Percentiles rank a stretch among this genome's conserved stretches.
These are phyloP conservation scores for Leccinum angustisporum DNA, from an alignment of 1,284 basidiomycete genomes.

Conservation along the genomic window DNA sequence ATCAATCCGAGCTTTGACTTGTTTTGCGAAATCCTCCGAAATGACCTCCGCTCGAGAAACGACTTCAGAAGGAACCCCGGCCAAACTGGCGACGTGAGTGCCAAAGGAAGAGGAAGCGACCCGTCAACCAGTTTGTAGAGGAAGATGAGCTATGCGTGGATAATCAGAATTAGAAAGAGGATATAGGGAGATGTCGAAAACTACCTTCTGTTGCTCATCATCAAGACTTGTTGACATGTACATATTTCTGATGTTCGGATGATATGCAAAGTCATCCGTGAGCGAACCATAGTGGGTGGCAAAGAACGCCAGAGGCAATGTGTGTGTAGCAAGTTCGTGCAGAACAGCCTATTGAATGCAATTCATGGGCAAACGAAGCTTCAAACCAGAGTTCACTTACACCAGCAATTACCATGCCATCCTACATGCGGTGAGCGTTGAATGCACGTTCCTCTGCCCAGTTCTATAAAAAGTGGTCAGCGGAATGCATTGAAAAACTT, in stretches of 20 bases:
- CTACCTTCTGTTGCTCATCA: constrained; percentile 82
- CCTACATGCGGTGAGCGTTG: constrained; percentile 44
- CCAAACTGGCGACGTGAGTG: constrained; percentile 87
- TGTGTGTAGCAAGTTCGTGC: constrained; percentile 89
- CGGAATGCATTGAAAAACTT: neutral
- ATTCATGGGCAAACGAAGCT: constrained; percentile 9
- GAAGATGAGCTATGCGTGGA: constrained; percentile 69
- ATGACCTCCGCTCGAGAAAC: constrained; percentile 86
- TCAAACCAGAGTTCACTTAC: constrained; percentile 40
- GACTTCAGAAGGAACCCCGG: constrained; percentile 78
- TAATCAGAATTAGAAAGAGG: neutral
- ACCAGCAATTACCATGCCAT: constrained; percentile 94
- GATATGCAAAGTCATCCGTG: constrained; percentile 86
- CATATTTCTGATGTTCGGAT: constrained; percentile 91
- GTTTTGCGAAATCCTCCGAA: constrained; percentile 84
- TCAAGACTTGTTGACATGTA: constrained; percentile 93
- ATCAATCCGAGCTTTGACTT: constrained; percentile 78
- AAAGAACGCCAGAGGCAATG: constrained; percentile 82
- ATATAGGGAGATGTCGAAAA: constrained; percentile 13
- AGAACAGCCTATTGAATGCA: constrained; percentile 67
- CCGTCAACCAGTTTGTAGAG: constrained; percentile 89
- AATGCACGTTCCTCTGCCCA: constrained; percentile 74
- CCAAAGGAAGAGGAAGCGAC: constrained; percentile 92
- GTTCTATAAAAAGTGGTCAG: constrained; percentile 51
- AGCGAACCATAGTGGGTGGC: constrained; percentile 87